phyloP scores from a whole-genome alignment of 202 grass and related monocot genomes.

The Setaria viridis region DNA sequence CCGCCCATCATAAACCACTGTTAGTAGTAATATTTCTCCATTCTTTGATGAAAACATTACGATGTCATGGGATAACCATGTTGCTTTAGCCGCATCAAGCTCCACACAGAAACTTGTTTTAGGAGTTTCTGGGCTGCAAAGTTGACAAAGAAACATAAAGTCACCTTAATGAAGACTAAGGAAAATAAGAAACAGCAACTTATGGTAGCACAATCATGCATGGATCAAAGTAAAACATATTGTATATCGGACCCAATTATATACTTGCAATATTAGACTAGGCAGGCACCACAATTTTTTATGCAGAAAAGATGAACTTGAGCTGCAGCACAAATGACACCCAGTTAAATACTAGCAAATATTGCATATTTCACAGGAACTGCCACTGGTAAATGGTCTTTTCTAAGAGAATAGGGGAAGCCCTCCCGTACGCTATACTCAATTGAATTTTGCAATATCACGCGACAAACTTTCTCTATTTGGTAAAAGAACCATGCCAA shows the following conservation, averaged over 20 bases:
- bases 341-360: background rate
- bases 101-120: constrained; percentile 83
- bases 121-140: constrained; percentile 81
- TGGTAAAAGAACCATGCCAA: background rate
- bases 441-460: background rate
- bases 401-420: background rate
- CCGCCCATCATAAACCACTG: constrained; percentile 85
- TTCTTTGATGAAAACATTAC: constrained; percentile 87
- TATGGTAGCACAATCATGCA: background rate
- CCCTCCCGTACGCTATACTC: background rate
- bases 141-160: constrained; percentile 34
- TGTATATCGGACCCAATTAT: background rate
- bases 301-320: background rate
- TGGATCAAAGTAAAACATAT: constrained; percentile 22
- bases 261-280: background rate
- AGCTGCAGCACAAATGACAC: background rate
- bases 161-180: constrained; percentile 23
- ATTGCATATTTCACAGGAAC: constrained; percentile 19
- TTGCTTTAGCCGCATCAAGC: constrained; percentile 91
- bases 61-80: constrained; percentile 88
- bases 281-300: background rate
- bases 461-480: background rate
- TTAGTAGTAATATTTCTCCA: constrained; percentile 86
- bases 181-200: constrained; percentile 30
- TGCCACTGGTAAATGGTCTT: background rate